phyloP scores from a whole-genome alignment of 2,329 filamentous ascomycete genomes.

The Phyllosticta citriasiana region DNA sequence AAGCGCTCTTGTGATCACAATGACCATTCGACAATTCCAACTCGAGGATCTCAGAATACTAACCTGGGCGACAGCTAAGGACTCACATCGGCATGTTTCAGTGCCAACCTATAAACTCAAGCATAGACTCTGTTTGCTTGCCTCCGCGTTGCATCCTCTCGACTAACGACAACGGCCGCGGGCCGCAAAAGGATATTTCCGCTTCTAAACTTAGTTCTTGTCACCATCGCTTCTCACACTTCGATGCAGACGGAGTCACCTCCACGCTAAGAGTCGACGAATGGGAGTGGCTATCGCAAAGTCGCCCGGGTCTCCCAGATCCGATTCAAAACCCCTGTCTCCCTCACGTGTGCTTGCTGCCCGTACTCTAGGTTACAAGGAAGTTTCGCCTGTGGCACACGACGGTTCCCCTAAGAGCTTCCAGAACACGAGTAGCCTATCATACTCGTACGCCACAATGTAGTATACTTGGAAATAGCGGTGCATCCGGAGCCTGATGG shows the following conservation, averaged over 20 bases:
- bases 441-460: not conserved
- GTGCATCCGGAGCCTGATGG: not conserved
- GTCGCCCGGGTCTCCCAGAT: not conserved
- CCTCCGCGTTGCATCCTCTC: not conserved
- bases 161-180: not conserved
- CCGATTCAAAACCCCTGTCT: not conserved
- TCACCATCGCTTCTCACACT: not conserved
- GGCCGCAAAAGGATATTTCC: not conserved
- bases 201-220: not conserved
- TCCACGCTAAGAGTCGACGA: not conserved
- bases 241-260: not conserved
- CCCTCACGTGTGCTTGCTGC: not conserved
- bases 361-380: not conserved
- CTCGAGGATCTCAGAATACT: not conserved
- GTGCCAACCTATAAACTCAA: not conserved
- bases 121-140: not conserved
- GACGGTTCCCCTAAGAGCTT: not conserved
- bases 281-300: not conserved
- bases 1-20: not conserved
- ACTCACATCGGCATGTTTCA: not conserved
- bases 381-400: not conserved
- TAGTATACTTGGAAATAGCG: not conserved
- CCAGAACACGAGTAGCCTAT: not conserved
- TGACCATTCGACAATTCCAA: not conserved
- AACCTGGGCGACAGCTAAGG: not conserved